Evolutionary conservation across 208 protist species (phyloP).

Genomic region (Leishmania gerbilli): DNA sequence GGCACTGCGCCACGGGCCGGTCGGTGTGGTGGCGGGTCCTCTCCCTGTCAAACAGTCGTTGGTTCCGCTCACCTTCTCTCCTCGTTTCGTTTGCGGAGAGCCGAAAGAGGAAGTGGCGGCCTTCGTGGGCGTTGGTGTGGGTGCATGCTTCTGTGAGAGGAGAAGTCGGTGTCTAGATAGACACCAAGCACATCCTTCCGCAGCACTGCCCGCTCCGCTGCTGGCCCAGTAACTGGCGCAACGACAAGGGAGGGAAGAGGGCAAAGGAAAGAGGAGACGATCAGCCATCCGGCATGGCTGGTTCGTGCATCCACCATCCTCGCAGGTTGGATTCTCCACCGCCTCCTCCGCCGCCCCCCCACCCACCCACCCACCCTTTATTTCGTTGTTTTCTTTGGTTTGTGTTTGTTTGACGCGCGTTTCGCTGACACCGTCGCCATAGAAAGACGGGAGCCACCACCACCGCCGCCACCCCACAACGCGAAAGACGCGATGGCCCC

Average conservation of each 20-base stretch:
- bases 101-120: not conserved
- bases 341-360: not conserved
- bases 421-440: not conserved
- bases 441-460: not conserved
- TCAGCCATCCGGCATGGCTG: not conserved
- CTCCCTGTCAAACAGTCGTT: not conserved
- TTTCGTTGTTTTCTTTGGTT: too few species aligned
- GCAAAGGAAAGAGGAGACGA: not conserved
- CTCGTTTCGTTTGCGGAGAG: not conserved
- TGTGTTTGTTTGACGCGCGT: not conserved
- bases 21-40: not conserved
- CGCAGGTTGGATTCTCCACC: not conserved
- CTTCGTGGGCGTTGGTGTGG: not conserved
- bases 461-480: not conserved
- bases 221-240: not conserved
- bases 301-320: not conserved
- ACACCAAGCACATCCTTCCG: not conserved
- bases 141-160: not conserved
- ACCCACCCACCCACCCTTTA: too few species aligned
- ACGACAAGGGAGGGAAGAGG: not conserved
- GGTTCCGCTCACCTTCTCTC: not conserved
- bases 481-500: not conserved
- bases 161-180: not conserved
- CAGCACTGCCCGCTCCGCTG: not conserved
- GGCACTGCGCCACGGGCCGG: not conserved